Evolutionary conservation across 208 protist species (phyloP).

Genomic region (Leptomonas seymouri): DNA sequence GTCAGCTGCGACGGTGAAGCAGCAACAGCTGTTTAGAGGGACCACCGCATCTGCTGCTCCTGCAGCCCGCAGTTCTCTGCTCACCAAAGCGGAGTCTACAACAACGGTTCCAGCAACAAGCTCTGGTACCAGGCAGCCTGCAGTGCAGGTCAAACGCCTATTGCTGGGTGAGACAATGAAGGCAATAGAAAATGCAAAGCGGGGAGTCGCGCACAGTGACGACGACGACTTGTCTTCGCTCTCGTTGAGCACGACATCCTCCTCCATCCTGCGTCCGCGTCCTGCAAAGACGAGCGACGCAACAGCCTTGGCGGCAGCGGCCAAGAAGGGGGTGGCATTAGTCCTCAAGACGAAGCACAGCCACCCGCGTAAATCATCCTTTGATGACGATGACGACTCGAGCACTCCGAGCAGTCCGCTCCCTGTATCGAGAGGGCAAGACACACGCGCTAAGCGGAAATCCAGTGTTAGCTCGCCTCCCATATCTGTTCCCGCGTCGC

Average conservation of each 20-base stretch:
- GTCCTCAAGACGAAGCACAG: not conserved
- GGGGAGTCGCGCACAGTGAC: not conserved
- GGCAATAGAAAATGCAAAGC: slow-evolving; percentile 2
- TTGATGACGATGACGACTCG: slow-evolving; percentile 44
- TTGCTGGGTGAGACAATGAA: not conserved
- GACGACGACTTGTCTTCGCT: slow-evolving; percentile 25
- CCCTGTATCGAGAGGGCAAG: not conserved
- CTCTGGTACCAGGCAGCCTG: not conserved
- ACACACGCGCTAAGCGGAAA: not conserved
- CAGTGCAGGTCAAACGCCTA: not conserved
- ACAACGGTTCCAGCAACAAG: not conserved
- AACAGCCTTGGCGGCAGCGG: not conserved
- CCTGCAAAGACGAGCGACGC: not conserved
- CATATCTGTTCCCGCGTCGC: not conserved
- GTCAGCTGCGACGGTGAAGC: not conserved
- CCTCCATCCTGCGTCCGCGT: not conserved
- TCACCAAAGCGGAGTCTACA: not conserved
- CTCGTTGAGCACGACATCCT: slow-evolving; percentile 18
- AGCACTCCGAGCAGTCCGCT: not conserved
- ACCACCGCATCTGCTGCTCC: not conserved
- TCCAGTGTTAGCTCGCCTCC: not conserved
- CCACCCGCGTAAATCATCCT: slow-evolving; percentile 31
- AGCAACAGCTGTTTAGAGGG: not conserved
- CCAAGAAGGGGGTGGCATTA: not conserved
- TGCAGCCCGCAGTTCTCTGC: no score